Evolutionary conservation across 2,329 filamentous ascomycete species (phyloP).

Genomic region (Colletotrichum tamarilloi): DNA sequence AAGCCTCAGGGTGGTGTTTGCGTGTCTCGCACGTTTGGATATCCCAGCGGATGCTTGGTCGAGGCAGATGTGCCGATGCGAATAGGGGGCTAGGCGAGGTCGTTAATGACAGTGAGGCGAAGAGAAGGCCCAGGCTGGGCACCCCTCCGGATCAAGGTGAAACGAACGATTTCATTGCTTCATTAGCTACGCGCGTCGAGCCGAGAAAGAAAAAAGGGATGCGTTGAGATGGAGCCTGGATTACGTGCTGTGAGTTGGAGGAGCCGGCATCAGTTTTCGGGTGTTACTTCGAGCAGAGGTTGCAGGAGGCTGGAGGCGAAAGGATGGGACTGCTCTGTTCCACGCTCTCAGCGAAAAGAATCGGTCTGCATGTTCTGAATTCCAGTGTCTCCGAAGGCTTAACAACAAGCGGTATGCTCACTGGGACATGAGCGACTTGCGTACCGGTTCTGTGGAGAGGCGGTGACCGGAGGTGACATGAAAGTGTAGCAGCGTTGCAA

Average conservation of each 20-base stretch:
- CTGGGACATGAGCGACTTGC: neutral
- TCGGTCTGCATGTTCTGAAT: neutral
- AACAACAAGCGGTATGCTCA: neutral
- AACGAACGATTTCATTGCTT: constrained; percentile 30
- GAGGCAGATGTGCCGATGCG: constrained; percentile 3
- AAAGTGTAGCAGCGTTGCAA: constrained; percentile 21
- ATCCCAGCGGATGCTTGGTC: constrained; percentile 12
- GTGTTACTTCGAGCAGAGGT: neutral
- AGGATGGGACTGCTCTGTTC: neutral
- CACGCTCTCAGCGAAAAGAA: constrained; percentile 4
- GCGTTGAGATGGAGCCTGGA: neutral
- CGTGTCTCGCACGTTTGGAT: neutral
- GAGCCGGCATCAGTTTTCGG: neutral
- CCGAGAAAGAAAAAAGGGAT: constrained; percentile 14
- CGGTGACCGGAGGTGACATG: constrained; percentile 29
- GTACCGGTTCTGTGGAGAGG: constrained; percentile 13
- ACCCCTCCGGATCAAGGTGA: constrained; percentile 21
- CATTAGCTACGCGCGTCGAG: constrained; percentile 22
- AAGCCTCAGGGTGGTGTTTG: neutral
- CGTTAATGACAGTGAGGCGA: constrained; percentile 20
- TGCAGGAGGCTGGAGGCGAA: neutral
- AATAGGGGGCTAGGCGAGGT: constrained; percentile 14
- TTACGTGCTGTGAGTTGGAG: constrained; percentile 1
- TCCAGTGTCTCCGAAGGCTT: neutral
- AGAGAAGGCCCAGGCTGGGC: constrained; percentile 15